Percentiles rank a stretch among this genome's conserved stretches.
Conservation (phyloP, 2,329 filamentous ascomycete genomes). For the Fusarium penzigii region DNA sequence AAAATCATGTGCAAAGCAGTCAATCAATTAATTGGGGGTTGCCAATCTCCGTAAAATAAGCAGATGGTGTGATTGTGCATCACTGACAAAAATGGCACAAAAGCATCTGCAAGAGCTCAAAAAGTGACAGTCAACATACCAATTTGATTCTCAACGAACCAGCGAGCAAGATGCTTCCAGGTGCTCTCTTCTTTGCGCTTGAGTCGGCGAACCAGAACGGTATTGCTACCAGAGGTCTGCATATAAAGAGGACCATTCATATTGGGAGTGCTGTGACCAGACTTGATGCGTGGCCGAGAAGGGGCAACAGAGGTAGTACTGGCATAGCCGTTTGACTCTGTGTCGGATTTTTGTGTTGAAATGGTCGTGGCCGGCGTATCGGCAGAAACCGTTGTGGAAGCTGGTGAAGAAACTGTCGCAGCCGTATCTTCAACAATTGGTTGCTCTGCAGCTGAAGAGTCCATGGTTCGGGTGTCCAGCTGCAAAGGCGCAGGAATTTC, state of each 20-base stretch:
- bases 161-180: constrained; percentile 61
- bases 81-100: neutral
- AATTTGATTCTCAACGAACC: constrained; percentile 78
- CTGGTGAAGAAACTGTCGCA: constrained; percentile 7
- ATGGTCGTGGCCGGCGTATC: neutral
- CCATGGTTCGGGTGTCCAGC: neutral
- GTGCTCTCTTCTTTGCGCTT: constrained; percentile 65
- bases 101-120: neutral
- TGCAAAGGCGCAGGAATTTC: neutral
- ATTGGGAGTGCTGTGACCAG: constrained; percentile 38
- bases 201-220: constrained; percentile 55
- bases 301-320: constrained; percentile 21
- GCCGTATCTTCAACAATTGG: neutral
- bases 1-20: constrained; percentile 5
- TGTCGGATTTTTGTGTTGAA: neutral
- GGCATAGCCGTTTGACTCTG: constrained; percentile 12
- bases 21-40: constrained; percentile 10
- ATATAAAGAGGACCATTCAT: constrained; percentile 61
- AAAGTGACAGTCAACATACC: constrained; percentile 53
- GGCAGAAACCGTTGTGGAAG: constrained; percentile 7
- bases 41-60: neutral
- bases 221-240: constrained; percentile 53
- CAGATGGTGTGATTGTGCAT: neutral
- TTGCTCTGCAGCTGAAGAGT: neutral
- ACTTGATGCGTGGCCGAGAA: constrained; percentile 32